These are phyloP conservation scores for Cryphonectria nitschkei DNA, from an alignment of 2,329 filamentous ascomycete species.

Conservation along the genomic window DNA sequence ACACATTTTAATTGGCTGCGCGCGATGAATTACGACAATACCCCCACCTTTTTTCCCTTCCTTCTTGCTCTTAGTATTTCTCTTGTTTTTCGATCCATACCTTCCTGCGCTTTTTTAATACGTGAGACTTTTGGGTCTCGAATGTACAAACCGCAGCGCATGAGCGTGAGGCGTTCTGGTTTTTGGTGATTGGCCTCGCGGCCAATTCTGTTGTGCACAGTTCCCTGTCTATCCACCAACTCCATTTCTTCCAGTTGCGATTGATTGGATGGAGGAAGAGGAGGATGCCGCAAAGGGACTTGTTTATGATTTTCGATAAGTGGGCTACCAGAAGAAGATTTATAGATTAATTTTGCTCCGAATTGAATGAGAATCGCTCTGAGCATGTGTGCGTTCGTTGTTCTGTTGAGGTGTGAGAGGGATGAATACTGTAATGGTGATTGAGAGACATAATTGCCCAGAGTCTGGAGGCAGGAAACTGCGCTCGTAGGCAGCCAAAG, in stretches of 20 bases:
- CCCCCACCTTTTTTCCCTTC: constrained; percentile 16
- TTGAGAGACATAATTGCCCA: no score
- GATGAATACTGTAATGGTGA: not conserved
- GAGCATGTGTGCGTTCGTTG: not conserved
- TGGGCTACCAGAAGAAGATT: not conserved
- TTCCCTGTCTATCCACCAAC: not conserved
- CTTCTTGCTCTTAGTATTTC: not conserved
- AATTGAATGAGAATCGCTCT: not conserved
- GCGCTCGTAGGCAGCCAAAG: no score
- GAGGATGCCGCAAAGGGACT: not conserved
- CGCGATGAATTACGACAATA: constrained; percentile 29
- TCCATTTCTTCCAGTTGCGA: not conserved
- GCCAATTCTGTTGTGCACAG: not conserved
- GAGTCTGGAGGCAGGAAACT: no score
- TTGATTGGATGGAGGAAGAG: not conserved
- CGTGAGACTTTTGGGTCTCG: not conserved
- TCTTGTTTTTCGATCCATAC: not conserved
- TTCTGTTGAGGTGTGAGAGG: not conserved
- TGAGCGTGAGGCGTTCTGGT: constrained; percentile 28
- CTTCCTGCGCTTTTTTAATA: constrained; percentile 8
- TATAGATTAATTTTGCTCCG: not conserved
- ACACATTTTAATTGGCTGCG: constrained; percentile 19
- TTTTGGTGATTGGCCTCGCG: not conserved
- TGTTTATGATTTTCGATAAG: not conserved
- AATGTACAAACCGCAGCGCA: constrained; percentile 21